Base-by-base conservation (phyloP, 768 basidiomycete species). In the Hebeloma cylindrosporum region DNA sequence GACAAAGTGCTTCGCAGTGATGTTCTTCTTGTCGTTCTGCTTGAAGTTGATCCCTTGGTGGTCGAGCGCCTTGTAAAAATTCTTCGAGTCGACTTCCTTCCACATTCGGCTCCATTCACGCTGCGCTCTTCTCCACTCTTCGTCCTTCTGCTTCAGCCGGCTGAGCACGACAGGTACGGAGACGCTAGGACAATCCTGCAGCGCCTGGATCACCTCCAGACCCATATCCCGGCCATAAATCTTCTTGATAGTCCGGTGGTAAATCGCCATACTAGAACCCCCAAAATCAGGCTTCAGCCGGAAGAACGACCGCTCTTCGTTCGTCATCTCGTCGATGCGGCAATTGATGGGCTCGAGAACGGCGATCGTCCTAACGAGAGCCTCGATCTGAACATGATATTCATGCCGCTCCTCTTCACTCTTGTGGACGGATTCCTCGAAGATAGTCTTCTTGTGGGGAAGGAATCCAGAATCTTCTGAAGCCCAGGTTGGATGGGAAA, bases 371-470 rank as follows among this genome's bases (percentile, higher is more conserved):
- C 94, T 83, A 7, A 81, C 70, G 54, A 98, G 82, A 13, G 86
- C 91, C 60, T 96, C 93, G 30, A 99, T 80, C 56, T 94, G 89
- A 48, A 94, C 93, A 56, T 96, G 93, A 62, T 92, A 98, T 66
- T 98, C 95, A 66, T 97, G 93, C 21, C 96, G 83, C 65, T 99
- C 96, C 65, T 99, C 95, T 65, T 99, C 96, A 57, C 92, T 88
- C 67, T 92, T 92, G 70, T 98, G 93, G 45, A 98, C 73, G 0
- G 90, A 88, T 59, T 97, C 95, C 65, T 99, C 96, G 63, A 88
- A 97, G 4, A 82, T 77, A 61, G 97, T 99, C 73, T 97, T 97
- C 74, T 96, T 95, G 65, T 97, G 91, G 5, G 94, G 77, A 51
- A 92, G 80, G 56, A 96, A 96, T 7, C 91, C 93, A 1, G 93